Base-by-base conservation (phyloP, 1,284 basidiomycete species). In the Pulveroboletus ridleyi region DNA sequence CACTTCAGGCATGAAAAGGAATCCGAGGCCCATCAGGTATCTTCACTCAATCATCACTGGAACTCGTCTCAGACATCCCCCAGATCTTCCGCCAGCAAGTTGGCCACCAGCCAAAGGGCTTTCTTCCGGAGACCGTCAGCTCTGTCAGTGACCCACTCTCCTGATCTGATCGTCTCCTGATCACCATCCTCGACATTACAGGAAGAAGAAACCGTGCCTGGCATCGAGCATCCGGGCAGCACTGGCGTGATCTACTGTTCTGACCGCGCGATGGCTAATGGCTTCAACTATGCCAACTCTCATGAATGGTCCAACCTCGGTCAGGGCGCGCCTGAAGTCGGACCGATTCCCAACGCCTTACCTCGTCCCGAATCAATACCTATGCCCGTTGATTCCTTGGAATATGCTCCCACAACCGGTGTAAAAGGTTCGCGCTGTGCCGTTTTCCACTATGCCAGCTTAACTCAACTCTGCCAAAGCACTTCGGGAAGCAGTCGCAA, bases 341-440 rank as follows among this genome's bases (percentile, higher is more conserved):
- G 95, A 0, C 86, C 88, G 15, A 89, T 98, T 65, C 93, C 93
- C 3, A 86, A 88, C 58, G 92, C 90, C 4, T 85, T 88, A 0
- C 78, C 84, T 29, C 88, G 94, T 49, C 90, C 91, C 2, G 83
- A 83, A 7, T 81, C 81, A 58, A 84, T 97, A 63, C 78, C 83
- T 42, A 74, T 91, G 58, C 88, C 89, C 35, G 74, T 86, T 29
- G 92, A 94, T 74, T 91, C 94, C 50, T 84, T 96, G 72, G 95
- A 97, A 78, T 98, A 98, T 72, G 96, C 94, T 2, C 95, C 96
- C 0, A 97, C 95, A 4, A 94, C 95, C 2, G 96, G 96, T 60
- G 90, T 96, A 56, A 95, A 92, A 83, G 86, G 91, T 91, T 70
- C 23, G 75, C 66, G 66, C 8, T 63, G 71, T 64, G 72, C 71